Percentiles rank a stretch among this genome's conserved stretches.
Evolutionary conservation across 1,139 yeast genomes (phyloP).

Genomic region (Diutina rugosa): DNA sequence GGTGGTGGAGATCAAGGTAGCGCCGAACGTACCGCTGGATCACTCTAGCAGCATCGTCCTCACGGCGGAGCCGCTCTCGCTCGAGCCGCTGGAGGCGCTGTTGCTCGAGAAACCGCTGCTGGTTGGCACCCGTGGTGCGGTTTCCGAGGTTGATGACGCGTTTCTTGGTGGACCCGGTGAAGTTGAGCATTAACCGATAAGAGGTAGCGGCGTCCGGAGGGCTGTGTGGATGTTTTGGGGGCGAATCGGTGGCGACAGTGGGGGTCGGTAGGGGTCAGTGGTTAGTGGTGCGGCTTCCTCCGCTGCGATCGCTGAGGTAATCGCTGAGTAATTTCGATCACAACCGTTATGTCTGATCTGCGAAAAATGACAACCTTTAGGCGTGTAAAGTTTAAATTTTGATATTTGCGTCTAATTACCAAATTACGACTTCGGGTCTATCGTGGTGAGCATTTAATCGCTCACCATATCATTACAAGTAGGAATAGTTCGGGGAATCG

Average conservation of each 20-base stretch:
- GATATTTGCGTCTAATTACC: too few species aligned
- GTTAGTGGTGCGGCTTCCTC: background rate
- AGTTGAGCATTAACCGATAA: constrained; percentile 30
- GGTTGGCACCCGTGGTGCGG: constrained; percentile 9
- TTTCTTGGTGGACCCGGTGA: constrained; percentile 50
- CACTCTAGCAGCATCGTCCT: constrained; percentile 31
- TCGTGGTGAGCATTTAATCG: too few species aligned
- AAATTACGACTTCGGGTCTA: too few species aligned
- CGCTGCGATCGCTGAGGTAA: background rate
- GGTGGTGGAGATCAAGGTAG: constrained; percentile 14
- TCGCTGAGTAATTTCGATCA: too few species aligned
- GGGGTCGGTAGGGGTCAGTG: background rate
- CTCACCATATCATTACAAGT: too few species aligned
- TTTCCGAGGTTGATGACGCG: constrained; percentile 73
- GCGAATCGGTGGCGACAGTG: background rate
- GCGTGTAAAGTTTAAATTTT: too few species aligned
- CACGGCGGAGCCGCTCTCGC: constrained; percentile 43
- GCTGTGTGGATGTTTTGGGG: background rate
- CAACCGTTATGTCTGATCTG: too few species aligned
- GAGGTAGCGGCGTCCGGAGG: background rate
- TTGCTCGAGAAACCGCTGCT: constrained; percentile 30
- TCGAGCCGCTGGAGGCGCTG: constrained; percentile 55
- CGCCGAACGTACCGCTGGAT: constrained; percentile 38
- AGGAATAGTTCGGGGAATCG: too few species aligned
- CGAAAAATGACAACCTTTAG: too few species aligned